Evolutionary conservation across 495 filamentous ascomycete genomes (phyloP).

Genomic region (Neurospora sublineolata): DNA sequence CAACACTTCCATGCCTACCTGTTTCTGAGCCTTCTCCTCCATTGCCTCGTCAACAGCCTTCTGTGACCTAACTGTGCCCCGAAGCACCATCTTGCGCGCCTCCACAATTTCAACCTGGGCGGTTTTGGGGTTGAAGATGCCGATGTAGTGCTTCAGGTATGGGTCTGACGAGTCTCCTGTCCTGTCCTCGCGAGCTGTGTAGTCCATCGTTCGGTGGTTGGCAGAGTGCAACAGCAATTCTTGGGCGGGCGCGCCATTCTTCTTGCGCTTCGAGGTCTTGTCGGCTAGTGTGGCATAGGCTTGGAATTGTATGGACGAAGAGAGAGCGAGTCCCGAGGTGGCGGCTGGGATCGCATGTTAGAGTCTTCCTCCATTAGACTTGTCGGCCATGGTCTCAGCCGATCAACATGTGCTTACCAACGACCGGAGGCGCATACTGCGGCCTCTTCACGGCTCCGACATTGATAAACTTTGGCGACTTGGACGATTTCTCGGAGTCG

Average conservation of each 20-base stretch:
- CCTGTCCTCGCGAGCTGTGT: slow-evolving; percentile 62
- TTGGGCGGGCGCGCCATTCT: slow-evolving; percentile 33
- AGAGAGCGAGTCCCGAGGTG: slow-evolving; percentile 52
- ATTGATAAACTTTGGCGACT: slow-evolving; percentile 40
- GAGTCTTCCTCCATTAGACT: background rate
- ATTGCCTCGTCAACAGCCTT: slow-evolving; percentile 30
- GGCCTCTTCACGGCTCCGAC: slow-evolving; percentile 26
- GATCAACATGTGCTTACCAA: slow-evolving; percentile 37
- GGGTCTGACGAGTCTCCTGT: slow-evolving; percentile 41
- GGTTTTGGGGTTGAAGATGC: slow-evolving; percentile 65
- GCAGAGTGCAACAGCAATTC: slow-evolving; percentile 70
- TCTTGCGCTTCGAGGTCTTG: slow-evolving; percentile 28
- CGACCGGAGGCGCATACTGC: slow-evolving; percentile 50
- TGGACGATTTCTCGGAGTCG: slow-evolving; percentile 40
- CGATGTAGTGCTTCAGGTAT: slow-evolving; percentile 74
- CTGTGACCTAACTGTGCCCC: slow-evolving; percentile 48
- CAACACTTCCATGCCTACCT: slow-evolving; percentile 18
- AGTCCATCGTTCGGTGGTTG: slow-evolving; percentile 67
- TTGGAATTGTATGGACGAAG: slow-evolving; percentile 45
- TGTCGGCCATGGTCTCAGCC: background rate
- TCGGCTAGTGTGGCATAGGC: slow-evolving; percentile 49
- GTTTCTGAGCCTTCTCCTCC: slow-evolving; percentile 22
- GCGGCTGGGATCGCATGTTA: slow-evolving; percentile 38
- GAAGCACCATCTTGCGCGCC: slow-evolving; percentile 62
- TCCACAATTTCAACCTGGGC: slow-evolving; percentile 63